A percentile compares a stretch with the other conserved stretches of the same genome.
These are phyloP conservation scores for Umbellularia californica DNA, from an alignment of 164 flowering plant genomes.

Conservation along the genomic window DNA sequence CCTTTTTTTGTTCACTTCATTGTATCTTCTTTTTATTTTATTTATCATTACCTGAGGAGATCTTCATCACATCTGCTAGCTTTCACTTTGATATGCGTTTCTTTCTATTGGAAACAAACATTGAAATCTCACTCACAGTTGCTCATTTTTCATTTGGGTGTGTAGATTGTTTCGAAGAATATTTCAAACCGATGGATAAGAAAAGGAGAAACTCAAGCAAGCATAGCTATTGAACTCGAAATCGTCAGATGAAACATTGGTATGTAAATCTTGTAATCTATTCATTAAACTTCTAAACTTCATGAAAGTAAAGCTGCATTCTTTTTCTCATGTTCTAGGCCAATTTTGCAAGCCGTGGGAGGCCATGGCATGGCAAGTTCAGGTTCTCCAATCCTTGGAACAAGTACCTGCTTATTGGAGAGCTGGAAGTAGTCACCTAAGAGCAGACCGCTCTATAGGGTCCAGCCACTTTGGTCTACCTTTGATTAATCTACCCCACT, in stretches of 20 bases:
- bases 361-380: constrained; percentile 83
- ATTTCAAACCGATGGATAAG: constrained; percentile 28
- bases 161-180: constrained; percentile 36
- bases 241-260: constrained; percentile 64
- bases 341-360: constrained; percentile 87
- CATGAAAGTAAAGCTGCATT: not conserved
- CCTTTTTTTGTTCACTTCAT: too few relatives aligned
- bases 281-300: not conserved
- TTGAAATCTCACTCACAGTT: too few relatives aligned
- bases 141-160: not conserved
- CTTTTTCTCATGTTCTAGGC: constrained; percentile 35
- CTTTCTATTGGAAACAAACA: too few relatives aligned
- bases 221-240: constrained; percentile 41
- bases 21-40: too few relatives aligned
- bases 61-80: too few relatives aligned
- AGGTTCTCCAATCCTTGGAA: constrained; percentile 65
- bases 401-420: constrained; percentile 53
- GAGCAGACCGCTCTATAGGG: too few relatives aligned
- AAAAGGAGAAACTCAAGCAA: constrained; percentile 22
- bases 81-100: too few relatives aligned
- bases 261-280: constrained; percentile 15
- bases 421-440: constrained; percentile 11
- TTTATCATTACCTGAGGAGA: too few relatives aligned
- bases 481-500: too few relatives aligned
- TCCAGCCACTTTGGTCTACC: too few relatives aligned